These are phyloP conservation scores for Botrytis deweyae DNA, from an alignment of 2,329 filamentous ascomycete species.

Conservation along the genomic window DNA sequence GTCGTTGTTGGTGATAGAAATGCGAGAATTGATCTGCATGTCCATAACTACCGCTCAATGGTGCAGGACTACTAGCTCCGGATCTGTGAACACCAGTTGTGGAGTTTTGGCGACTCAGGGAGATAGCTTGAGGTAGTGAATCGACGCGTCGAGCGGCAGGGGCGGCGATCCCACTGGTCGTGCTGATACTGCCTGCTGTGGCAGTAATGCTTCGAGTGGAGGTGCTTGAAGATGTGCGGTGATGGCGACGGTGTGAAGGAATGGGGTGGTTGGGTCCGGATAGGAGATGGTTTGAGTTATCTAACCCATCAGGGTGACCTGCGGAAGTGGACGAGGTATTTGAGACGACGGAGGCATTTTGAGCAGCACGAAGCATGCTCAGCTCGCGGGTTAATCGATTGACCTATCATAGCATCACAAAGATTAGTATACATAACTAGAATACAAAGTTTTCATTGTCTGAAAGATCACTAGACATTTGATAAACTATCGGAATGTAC, in stretches of 20 bases:
- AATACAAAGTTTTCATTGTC: background rate
- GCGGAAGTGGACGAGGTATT: conserved; percentile 63
- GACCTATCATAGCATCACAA: conserved; percentile 54
- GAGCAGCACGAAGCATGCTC: conserved; percentile 70
- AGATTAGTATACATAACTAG: background rate
- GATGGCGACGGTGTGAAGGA: conserved; percentile 54
- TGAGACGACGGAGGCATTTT: conserved; percentile 65
- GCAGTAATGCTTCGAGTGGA: conserved; percentile 53
- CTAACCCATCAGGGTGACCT: conserved; percentile 49
- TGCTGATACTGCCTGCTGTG: conserved; percentile 42
- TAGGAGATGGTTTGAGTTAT: conserved; percentile 53
- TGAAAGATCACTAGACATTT: background rate
- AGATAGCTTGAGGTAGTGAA: conserved; percentile 32
- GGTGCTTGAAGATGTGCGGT: conserved; percentile 54
- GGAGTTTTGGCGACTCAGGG: conserved; percentile 39
- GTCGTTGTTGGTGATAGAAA: conserved; percentile 33
- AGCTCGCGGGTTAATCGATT: conserved; percentile 92
- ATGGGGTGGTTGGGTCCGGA: conserved; percentile 59
- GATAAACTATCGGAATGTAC: conserved; percentile 36
- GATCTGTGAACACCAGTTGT: conserved; percentile 35
- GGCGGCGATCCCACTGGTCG: conserved; percentile 34
- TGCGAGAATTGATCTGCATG: conserved; percentile 36
- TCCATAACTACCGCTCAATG: conserved; percentile 32
- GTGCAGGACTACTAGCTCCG: conserved; percentile 37
- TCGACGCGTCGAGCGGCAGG: conserved; percentile 22